phyloP scores from a whole-genome alignment of 148 eudicot species.

The Simmondsia chinensis region DNA sequence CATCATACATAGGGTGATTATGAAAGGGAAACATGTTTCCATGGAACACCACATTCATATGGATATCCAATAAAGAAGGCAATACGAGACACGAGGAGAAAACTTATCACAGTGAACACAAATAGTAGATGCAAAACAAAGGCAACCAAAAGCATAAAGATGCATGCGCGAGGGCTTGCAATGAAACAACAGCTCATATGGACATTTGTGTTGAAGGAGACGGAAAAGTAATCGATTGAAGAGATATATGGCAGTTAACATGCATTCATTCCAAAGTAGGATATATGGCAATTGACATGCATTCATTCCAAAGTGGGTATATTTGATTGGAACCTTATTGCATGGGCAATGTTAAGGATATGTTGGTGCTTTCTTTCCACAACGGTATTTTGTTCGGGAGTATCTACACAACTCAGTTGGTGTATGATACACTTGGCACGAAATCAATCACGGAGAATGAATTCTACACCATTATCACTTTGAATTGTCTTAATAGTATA shows the following conservation, averaged over 20 bases:
- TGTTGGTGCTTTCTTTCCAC: background rate
- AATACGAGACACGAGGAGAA: background rate
- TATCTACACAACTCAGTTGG: no score
- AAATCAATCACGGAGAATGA: background rate
- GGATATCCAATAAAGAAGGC: background rate
- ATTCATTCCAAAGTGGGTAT: no score
- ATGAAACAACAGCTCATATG: background rate
- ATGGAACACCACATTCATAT: no score
- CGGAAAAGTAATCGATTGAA: background rate
- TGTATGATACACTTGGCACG: background rate
- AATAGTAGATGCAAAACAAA: background rate
- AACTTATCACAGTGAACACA: background rate
- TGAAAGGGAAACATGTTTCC: no score
- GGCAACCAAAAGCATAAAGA: background rate
- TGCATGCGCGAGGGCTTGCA: background rate
- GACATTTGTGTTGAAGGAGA: background rate
- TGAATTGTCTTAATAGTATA: no score
- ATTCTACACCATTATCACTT: background rate
- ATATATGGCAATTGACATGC: no score
- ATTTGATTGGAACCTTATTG: background rate
- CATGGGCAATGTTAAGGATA: background rate
- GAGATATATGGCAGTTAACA: background rate
- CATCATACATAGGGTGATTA: no score
- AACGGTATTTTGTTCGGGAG: background rate
- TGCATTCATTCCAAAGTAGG: background rate